These are phyloP conservation scores for Penicillium bovifimosum DNA, from an alignment of 495 filamentous ascomycete species.

Conservation along the genomic window DNA sequence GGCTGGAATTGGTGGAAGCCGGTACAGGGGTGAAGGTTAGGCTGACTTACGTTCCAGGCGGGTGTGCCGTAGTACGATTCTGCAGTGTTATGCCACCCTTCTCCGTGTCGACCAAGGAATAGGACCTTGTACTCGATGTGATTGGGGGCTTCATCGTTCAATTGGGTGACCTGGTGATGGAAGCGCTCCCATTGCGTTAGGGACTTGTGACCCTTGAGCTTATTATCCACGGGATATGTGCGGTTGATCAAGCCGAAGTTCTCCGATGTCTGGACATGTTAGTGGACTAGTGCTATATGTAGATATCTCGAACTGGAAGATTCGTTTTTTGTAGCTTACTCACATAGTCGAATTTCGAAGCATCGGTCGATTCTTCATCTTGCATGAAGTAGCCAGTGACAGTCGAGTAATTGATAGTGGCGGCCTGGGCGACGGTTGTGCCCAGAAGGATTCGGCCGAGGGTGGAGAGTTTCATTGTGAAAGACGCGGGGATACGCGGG, in stretches of 20 bases:
- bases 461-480: conserved; percentile 28
- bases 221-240: conserved; percentile 46
- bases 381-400: conserved; percentile 68
- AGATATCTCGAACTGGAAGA: not conserved
- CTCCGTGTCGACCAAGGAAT: conserved; percentile 64
- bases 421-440: conserved; percentile 20
- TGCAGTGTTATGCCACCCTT: conserved; percentile 64
- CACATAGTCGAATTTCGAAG: conserved; percentile 63
- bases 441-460: conserved; percentile 19
- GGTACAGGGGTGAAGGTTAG: not conserved
- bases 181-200: conserved; percentile 66
- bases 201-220: conserved; percentile 27
- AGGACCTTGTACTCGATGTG: conserved; percentile 62
- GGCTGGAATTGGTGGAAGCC: not conserved
- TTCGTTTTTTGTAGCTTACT: conserved; percentile 1
- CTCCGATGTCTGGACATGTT: conserved; percentile 35
- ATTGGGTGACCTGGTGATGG: conserved; percentile 45
- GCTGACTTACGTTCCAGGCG: conserved; percentile 56
- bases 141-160: conserved; percentile 45
- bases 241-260: conserved; percentile 65
- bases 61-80: conserved; percentile 61
- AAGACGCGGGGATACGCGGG: conserved; percentile 1
- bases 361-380: conserved; percentile 58
- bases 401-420: conserved; percentile 53
- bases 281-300: not conserved